phyloP scores from a whole-genome alignment of 139 green algal species.

The Zygnema cylindricum region DNA sequence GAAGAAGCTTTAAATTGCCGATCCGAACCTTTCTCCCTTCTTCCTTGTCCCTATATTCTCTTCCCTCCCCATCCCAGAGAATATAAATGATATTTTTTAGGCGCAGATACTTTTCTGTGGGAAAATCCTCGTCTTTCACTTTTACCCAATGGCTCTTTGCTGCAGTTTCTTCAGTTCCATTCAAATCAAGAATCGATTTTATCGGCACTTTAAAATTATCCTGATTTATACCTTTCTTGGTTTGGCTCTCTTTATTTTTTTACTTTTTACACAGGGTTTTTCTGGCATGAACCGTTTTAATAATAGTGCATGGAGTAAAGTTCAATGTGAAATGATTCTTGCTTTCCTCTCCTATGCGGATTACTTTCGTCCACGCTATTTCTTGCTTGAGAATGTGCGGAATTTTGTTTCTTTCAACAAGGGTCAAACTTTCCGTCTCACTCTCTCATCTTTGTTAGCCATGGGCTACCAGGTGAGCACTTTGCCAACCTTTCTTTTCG shows the following conservation, averaged over 20 bases:
- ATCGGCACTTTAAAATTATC: too few species aligned
- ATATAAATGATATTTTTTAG: too few species aligned
- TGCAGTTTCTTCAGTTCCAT: too few species aligned
- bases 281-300: constrained; percentile 99
- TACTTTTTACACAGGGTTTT: constrained; percentile 81
- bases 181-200: too few species aligned
- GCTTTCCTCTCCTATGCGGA: constrained; percentile 89
- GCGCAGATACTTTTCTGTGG: too few species aligned
- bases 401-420: constrained; percentile 98
- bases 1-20: too few species aligned
- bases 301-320: constrained; percentile 92
- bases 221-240: neutral
- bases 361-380: constrained; percentile 92
- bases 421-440: constrained; percentile 90
- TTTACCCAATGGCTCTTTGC: constrained; percentile 19
- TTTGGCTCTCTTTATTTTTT: too few species aligned
- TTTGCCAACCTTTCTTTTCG: neutral
- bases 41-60: too few species aligned
- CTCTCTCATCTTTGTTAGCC: constrained; percentile 87
- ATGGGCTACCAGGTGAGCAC: constrained; percentile 93
- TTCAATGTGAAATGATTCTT: constrained; percentile 97
- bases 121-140: too few species aligned
- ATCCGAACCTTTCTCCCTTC: too few species aligned
- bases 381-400: constrained; percentile 96
- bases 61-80: too few species aligned